Base-by-base conservation (phyloP, 2,329 filamentous ascomycete species). In the Ascochyta rabiei region DNA sequence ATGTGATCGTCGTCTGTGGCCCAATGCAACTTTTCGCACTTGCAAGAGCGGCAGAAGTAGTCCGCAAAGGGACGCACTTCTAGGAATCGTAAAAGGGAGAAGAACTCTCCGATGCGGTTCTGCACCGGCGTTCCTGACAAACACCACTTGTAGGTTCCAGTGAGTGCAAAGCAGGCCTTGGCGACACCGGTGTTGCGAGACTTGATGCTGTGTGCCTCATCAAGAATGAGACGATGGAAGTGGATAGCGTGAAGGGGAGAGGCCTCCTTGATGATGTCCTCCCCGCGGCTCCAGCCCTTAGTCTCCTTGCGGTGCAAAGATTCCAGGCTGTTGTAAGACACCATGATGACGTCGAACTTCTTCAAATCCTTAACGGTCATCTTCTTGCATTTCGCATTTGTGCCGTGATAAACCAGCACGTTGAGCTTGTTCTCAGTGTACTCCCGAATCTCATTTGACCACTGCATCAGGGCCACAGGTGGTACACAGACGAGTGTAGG, bases 161-260 rank as follows among this genome's bases (percentile, higher is more conserved):
- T 88, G 37, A 99, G 80, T 1, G 93, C 92, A 72, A 98, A 98
- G 73, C 93, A 98, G 35, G 95, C 93, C 75, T 91, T 96, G 19
- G 95, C 95, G 12, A 95, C 95, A 78, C 93, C 91, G 8, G 93
- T 96, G 19, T 88, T 91, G 57, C 93, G 87, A 10, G 87, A 87
- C 80, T 91, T 99, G 82, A 99, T 98, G 74, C 89, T 93, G 75
- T 99, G 92, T 6, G 92, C 92, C 75, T 99, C 95, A 64, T 99
- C 95, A 4, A 99, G 85, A 49, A 99, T 95, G 55, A 96, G 82
- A 24, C 95, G 89, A 72, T 98, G 93, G 63, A 93, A 99, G 21
- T 89, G 79, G 44, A 96, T 89, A 34, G 88, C 83, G 73, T 99
- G 95, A 28, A 99, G 91, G 28, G 78, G 74, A 2, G 84, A 87